Evolutionary conservation across 2,329 filamentous ascomycete species (phyloP).

Genomic region (Cercospora sp.): DNA sequence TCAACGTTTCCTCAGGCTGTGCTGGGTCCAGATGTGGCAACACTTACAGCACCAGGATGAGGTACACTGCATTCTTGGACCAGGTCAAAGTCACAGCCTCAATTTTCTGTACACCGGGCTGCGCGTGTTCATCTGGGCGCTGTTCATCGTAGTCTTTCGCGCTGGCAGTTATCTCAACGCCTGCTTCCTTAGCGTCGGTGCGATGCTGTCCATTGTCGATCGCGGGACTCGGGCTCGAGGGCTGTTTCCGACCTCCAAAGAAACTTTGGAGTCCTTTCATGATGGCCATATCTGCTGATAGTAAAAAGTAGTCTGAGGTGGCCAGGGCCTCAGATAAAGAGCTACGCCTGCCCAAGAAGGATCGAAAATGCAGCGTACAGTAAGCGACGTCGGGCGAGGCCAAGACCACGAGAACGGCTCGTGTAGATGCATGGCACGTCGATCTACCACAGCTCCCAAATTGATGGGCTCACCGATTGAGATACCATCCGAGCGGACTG

Average conservation of each 20-base stretch:
- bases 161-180: background rate
- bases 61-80: background rate
- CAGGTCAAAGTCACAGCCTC: background rate
- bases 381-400: background rate
- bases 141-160: background rate
- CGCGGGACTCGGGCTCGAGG: background rate
- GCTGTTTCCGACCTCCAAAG: background rate
- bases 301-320: background rate
- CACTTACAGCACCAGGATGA: background rate
- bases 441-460: background rate
- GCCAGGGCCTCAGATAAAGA: background rate
- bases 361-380: background rate
- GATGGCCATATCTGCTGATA: background rate
- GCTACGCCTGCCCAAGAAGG: background rate
- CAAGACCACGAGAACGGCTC: background rate
- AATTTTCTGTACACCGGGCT: background rate
- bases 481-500: background rate
- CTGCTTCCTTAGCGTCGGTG: background rate
- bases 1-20: rapidly evolving
- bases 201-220: background rate
- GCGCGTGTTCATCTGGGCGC: background rate
- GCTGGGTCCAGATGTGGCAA: background rate
- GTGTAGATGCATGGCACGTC: background rate
- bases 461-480: background rate
- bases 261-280: background rate